These are phyloP conservation scores for Boletus rufocinnamomeus DNA, from an alignment of 768 basidiomycete species.

Conservation along the genomic window DNA sequence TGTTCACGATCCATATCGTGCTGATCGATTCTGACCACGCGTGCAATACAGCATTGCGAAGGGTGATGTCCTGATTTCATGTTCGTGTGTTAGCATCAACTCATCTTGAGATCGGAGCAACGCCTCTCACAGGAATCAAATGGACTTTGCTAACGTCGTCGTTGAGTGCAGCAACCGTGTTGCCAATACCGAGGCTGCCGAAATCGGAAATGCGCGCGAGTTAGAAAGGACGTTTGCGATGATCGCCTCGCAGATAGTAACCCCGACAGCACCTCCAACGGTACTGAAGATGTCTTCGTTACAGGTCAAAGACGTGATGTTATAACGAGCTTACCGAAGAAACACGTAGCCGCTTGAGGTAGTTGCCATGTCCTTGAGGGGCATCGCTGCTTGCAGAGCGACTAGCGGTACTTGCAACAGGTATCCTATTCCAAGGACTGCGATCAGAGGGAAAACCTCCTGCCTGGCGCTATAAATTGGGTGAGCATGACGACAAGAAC, in stretches of 20 bases:
- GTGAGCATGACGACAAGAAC: too few relatives aligned
- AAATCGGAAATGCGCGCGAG: slow-evolving; percentile 38
- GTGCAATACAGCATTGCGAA: slow-evolving; percentile 53
- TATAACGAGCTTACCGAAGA: too few relatives aligned
- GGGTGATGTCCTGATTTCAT: slow-evolving; percentile 45
- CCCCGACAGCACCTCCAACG: too few relatives aligned
- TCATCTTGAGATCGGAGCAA: neutral
- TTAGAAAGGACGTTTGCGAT: slow-evolving; percentile 54
- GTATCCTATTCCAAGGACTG: slow-evolving; percentile 65
- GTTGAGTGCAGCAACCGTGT: too few relatives aligned
- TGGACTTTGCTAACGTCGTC: slow-evolving; percentile 36
- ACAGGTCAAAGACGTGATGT: too few relatives aligned
- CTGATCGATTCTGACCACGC: slow-evolving; percentile 63
- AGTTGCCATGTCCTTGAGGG: slow-evolving; percentile 83
- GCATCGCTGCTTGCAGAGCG: slow-evolving; percentile 85
- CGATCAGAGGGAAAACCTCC: slow-evolving; percentile 69
- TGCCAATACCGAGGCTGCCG: slow-evolving; percentile 28
- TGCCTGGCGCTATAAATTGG: too few relatives aligned
- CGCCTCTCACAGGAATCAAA: slow-evolving; percentile 22
- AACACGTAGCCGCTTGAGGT: slow-evolving; percentile 52
- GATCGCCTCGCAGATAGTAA: slow-evolving; percentile 68
- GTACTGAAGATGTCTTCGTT: too few relatives aligned
- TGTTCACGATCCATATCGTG: slow-evolving; percentile 36
- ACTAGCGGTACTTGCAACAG: slow-evolving; percentile 71
- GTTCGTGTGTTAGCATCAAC: neutral